Base-by-base conservation (phyloP, 495 filamentous ascomycete species). In the Annulohypoxylon moriforme region DNA sequence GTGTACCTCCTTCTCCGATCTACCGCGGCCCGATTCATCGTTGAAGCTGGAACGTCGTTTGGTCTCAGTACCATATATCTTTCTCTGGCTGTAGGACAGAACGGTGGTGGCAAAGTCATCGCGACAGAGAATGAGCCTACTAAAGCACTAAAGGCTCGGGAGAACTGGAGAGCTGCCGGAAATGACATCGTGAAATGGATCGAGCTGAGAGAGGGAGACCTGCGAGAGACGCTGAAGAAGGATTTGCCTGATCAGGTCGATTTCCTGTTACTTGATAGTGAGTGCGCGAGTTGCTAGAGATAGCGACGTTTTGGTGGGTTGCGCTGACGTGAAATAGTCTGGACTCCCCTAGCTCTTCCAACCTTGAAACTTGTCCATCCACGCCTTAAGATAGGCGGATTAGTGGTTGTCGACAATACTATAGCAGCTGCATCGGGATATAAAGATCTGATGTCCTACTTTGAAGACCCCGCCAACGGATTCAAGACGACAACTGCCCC, bases 21-120 rank as follows among this genome's bases (percentile, higher is more conserved):
- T 16, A 82, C 78, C 18, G 77, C 77, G 0, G 87, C 85, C 1
- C 81, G 69, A 2, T 85, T 82, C 27, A 76, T 88, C 36, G 83
- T 89, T 18, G 88, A 89, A 64, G 85, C 83, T 0, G 87, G 87
- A 6, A 89, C 88, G 4, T 85, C 83, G 55, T 89, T 84, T 60
- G 87, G 88, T 11, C 86, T 90, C 1, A 86, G 83, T 55, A 89
- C 87, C 0, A 89, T 90, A 64, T 89, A 89, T 57, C 82, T 89
- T 18, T 85, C 85, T 0, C 75, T 89, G 1, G 88, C 86, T 0
- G 82, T 88, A 13, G 79, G 77, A 0, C 75, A 81, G 49, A 85
- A 82, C 29, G 78, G 47, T 2, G 18, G 18, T 18, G 85, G 82
- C 4, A 80, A 75, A 31, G 85, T 88, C 0, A 83, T 88, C 58